These are phyloP conservation scores for Cladosporium sp. DNA, from an alignment of 2,329 filamentous ascomycete genomes.

Conservation along the genomic window DNA sequence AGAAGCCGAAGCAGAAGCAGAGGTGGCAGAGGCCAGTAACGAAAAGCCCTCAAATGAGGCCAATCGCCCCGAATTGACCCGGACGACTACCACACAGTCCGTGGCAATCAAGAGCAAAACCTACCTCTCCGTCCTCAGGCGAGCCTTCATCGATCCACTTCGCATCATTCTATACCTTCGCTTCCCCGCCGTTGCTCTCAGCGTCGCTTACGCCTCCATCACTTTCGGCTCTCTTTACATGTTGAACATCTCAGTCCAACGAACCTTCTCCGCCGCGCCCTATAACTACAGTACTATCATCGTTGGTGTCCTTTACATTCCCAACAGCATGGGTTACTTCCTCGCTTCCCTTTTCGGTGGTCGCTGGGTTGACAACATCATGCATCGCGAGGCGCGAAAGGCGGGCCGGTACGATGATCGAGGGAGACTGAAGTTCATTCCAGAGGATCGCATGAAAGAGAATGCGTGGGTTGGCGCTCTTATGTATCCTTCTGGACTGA, in stretches of 20 bases:
- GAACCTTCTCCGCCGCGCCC: constrained; percentile 60
- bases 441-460: constrained; percentile 77
- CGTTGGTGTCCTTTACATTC: constrained; percentile 73
- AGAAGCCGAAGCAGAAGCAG: constrained; percentile 23
- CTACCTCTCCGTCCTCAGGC: constrained; percentile 51
- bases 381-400: constrained; percentile 67
- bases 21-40: constrained; percentile 22
- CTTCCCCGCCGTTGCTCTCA: constrained; percentile 68
- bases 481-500: constrained; percentile 63
- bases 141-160: constrained; percentile 67
- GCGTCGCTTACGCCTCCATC: constrained; percentile 68
- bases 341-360: constrained; percentile 65
- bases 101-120: constrained; percentile 53
- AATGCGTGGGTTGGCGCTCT: constrained; percentile 73
- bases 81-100: constrained; percentile 59
- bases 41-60: constrained; percentile 20
- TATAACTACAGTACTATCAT: constrained; percentile 66
- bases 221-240: constrained; percentile 73
- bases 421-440: constrained; percentile 62
- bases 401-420: constrained; percentile 63
- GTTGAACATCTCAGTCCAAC: constrained; percentile 71
- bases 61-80: constrained; percentile 27
- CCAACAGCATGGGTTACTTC: constrained; percentile 68
- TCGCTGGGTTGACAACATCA: constrained; percentile 74
- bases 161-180: constrained; percentile 65